Conservation (phyloP, 768 basidiomycete species). For the Xanthoconium stramineum region DNA sequence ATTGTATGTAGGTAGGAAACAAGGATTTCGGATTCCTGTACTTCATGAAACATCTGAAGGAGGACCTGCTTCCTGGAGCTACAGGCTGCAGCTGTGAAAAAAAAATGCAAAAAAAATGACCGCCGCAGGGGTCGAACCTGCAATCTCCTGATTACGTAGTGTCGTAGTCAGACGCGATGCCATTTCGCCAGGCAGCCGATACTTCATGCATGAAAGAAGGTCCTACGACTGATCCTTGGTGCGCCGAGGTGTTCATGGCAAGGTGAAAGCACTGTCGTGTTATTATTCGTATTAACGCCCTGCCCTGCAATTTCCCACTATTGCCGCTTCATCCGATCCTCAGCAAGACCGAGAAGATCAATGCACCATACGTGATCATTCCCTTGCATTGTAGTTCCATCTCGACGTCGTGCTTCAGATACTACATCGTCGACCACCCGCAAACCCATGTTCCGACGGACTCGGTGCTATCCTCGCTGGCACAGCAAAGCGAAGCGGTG, state of each 20-base stretch:
- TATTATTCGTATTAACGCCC: not conserved
- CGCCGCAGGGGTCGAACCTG: conserved; percentile 79
- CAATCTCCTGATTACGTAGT: conserved; percentile 74
- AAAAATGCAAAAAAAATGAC: conserved; percentile 10
- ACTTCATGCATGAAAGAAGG: too few species aligned
- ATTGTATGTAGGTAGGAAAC: too few species aligned
- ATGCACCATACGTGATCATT: not conserved
- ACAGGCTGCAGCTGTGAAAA: too few species aligned
- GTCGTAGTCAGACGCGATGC: conserved; percentile 93
- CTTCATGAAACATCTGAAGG: too few species aligned
- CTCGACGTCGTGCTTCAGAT: not conserved
- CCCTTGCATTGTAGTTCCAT: not conserved
- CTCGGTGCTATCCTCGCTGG: not conserved
- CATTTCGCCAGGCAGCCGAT: conserved; percentile 85
- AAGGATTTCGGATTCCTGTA: too few species aligned
- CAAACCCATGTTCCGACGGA: not conserved
- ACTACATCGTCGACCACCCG: conserved; percentile 14
- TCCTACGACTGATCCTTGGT: too few species aligned
- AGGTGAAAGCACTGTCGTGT: not conserved
- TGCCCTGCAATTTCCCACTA: not conserved
- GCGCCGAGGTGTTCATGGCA: not conserved
- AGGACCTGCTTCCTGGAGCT: too few species aligned
- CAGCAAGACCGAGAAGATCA: not conserved
- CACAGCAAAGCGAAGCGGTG: conserved; percentile 17
- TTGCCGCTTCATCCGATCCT: not conserved